Percentiles rank a stretch among this genome's conserved stretches.
These are phyloP conservation scores for Fusarium xylarioides DNA, from an alignment of 2,329 filamentous ascomycete genomes.

Conservation along the genomic window DNA sequence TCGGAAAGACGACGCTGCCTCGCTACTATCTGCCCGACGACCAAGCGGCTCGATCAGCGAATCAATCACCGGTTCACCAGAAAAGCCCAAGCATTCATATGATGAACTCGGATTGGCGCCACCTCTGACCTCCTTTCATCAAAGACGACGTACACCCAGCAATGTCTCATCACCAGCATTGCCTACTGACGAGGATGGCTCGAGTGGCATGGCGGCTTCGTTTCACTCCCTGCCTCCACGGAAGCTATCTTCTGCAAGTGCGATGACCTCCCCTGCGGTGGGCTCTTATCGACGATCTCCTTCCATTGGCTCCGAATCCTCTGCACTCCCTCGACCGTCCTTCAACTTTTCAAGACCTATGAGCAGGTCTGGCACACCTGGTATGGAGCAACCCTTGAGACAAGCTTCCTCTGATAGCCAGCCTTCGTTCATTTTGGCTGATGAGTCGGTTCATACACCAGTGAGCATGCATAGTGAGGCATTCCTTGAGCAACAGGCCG, in stretches of 20 bases:
- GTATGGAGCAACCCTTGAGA: constrained; percentile 65
- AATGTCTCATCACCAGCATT: constrained; percentile 70
- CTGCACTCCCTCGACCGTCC: constrained; percentile 74
- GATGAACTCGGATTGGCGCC: constrained; percentile 63
- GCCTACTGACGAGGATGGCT: constrained; percentile 75
- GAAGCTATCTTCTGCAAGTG: constrained; percentile 78
- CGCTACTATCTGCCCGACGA: constrained; percentile 48
- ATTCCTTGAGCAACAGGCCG: constrained; percentile 63
- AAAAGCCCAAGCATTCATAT: constrained; percentile 56
- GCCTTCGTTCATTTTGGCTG: constrained; percentile 68
- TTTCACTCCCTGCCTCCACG: constrained; percentile 73
- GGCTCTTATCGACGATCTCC: constrained; percentile 78
- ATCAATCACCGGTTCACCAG: constrained; percentile 54
- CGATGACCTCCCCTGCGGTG: constrained; percentile 64
- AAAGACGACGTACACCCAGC: constrained; percentile 63
- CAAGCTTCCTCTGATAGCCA: constrained; percentile 75
- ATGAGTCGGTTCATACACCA: constrained; percentile 74
- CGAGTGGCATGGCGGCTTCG: constrained; percentile 61
- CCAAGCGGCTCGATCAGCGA: constrained; percentile 36
- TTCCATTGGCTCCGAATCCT: constrained; percentile 84
- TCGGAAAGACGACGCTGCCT: constrained; percentile 48
- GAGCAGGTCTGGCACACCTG: constrained; percentile 74
- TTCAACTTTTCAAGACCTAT: constrained; percentile 96
- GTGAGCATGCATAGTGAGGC: constrained; percentile 77
- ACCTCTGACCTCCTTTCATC: constrained; percentile 56